Percentiles rank a stretch among this genome's conserved stretches.
Evolutionary conservation across 1,284 basidiomycete genomes (phyloP).

Genomic region (Phylloboletellus chloephorus): DNA sequence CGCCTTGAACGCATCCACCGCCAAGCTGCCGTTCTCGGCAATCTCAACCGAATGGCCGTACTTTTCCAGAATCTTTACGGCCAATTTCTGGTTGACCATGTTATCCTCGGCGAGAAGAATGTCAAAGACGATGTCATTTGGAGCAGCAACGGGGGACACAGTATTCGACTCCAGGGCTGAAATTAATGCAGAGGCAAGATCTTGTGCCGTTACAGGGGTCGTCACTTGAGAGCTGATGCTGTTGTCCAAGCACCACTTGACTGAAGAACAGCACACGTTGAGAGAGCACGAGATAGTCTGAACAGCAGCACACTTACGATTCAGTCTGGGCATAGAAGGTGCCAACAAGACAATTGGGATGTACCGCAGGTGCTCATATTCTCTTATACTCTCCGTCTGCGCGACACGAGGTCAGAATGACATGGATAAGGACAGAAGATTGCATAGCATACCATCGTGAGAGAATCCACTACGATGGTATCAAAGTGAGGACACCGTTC

Average conservation of each 20-base stretch:
- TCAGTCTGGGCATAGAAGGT: slow-evolving; percentile 68
- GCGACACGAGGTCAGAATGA: slow-evolving; percentile 16
- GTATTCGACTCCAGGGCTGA: slow-evolving; percentile 93
- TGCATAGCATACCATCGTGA: slow-evolving; percentile 63
- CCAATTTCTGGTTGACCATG: slow-evolving; percentile 94
- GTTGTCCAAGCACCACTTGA: slow-evolving; percentile 89
- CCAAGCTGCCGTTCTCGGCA: slow-evolving; percentile 93
- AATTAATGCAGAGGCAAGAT: slow-evolving; percentile 88
- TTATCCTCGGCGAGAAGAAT: slow-evolving; percentile 99
- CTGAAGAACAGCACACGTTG: slow-evolving; percentile 35
- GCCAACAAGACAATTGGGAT: slow-evolving; percentile 96
- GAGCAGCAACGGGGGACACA: slow-evolving; percentile 72
- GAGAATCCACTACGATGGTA: slow-evolving; percentile 91
- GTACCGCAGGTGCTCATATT: slow-evolving; percentile 92
- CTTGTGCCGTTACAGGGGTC: slow-evolving; percentile 84
- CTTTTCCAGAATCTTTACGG: slow-evolving; percentile 95
- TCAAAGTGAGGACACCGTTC: slow-evolving; percentile 87
- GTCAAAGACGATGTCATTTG: slow-evolving; percentile 83
- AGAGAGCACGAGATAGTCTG: slow-evolving; percentile 4
- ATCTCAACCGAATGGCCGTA: slow-evolving; percentile 96
- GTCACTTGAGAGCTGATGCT: slow-evolving; percentile 90
- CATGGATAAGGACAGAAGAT: slow-evolving; percentile 3
- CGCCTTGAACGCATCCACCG: slow-evolving; percentile 84
- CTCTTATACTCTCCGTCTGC: slow-evolving; percentile 83
- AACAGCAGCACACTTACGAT: slow-evolving; percentile 47